A percentile compares a stretch with the other conserved stretches of the same genome.
Conservation (phyloP, 371 early-diverging fungal genomes). For the Sporodiniella umbellata region DNA sequence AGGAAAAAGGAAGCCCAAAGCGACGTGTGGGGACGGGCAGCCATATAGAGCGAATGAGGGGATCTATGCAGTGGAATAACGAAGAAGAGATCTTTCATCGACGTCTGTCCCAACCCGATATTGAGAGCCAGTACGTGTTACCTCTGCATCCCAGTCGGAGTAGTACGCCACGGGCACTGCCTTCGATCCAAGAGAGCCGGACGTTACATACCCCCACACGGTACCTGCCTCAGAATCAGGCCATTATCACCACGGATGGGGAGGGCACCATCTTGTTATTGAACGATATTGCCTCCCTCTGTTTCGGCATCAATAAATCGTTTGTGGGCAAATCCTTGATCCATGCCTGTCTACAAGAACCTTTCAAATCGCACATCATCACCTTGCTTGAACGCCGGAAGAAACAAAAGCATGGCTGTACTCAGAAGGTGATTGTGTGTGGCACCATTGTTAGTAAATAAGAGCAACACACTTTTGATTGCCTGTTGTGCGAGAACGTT, state of each 20-base stretch:
- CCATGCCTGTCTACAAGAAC: slow-evolving; percentile 11
- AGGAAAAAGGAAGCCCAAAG: background rate
- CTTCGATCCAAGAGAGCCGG: slow-evolving; percentile 4
- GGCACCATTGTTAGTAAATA: slow-evolving; percentile 48
- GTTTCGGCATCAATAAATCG: slow-evolving; percentile 41
- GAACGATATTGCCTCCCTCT: slow-evolving; percentile 51
- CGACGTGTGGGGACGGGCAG: background rate
- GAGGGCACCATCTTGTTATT: slow-evolving; percentile 42
- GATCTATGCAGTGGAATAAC: slow-evolving; percentile 12
- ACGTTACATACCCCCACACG: slow-evolving; percentile 48
- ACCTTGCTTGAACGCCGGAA: slow-evolving; percentile 5
- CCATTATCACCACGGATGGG: slow-evolving; percentile 50
- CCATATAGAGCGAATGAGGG: slow-evolving; percentile 6
- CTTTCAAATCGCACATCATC: slow-evolving; percentile 5
- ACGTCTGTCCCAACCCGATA: slow-evolving; percentile 12
- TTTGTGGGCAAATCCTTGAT: slow-evolving; percentile 19
- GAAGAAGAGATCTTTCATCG: background rate
- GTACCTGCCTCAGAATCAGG: slow-evolving; percentile 52
- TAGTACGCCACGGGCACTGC: slow-evolving; percentile 9
- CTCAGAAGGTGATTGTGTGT: slow-evolving; percentile 42
- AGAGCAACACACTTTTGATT: no score
- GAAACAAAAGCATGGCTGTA: background rate
- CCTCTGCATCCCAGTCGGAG: slow-evolving; percentile 8
- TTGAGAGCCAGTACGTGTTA: background rate
- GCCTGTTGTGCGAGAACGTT: no score